Evolutionary conservation across 2,329 filamentous ascomycete genomes (phyloP), one percentile per base, ranked within the genome.

Genomic region (Tetracladium maxilliforme): DNA sequence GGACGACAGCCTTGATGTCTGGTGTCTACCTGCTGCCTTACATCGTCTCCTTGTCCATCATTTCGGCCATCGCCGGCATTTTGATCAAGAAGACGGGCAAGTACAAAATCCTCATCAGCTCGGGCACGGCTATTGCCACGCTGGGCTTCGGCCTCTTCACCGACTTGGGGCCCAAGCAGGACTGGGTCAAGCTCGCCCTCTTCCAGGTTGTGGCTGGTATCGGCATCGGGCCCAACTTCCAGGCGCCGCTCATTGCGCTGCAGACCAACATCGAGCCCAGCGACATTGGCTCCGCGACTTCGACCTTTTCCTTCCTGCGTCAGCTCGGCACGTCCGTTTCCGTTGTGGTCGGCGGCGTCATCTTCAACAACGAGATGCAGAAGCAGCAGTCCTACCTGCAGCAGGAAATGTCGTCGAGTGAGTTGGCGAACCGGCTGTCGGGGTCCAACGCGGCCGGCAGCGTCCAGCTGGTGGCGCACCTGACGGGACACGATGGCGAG

Each of bases 361-460:
- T 86, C 19, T 84, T 86, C 51, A 73, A 82, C 48, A 84, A 86
- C 43, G 54, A 64, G 30, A 80, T 83, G 70, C 51, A 68, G 34
- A 56, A n/a, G n/a, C 29, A 31, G 16, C 24, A 27, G 15, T 25
- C 29, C 2, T 18, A 20, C 10, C 27, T 21, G 25, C 29, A 10
- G 19, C 21, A 14, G 23, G 28, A 15, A 6, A 29, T 22, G 9
- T 38, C 21, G 26, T 23, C 32, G 16, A 27, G 21, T 22, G 37
- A 10, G 19, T 55, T 35, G 40, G 52, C 14, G 30, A 43, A 1
- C 40, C 40, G 3, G 36, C 55, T 7, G 49, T 56, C 1, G 56
- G 56, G 1, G 42, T 47, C 13, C 42, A 54, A 17, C 21, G 25
- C 25, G n/a, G 25, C 25, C 24, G 25, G 25, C 17, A 23, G 20